phyloP scores from a whole-genome alignment of 2,329 filamentous ascomycete species.

The Coleophoma crateriformis region DNA sequence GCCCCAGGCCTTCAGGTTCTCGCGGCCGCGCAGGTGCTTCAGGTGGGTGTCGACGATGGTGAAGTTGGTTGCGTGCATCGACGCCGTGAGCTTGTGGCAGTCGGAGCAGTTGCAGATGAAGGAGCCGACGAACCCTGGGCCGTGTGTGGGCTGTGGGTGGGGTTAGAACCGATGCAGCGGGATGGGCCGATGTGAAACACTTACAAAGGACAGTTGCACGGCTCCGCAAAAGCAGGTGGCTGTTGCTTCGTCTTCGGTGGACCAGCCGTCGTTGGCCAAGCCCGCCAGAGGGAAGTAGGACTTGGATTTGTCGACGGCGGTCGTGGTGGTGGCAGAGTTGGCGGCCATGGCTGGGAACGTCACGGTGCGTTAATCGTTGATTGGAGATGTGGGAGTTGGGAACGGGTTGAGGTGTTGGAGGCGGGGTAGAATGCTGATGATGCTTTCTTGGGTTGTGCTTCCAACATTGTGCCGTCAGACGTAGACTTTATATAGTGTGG shows the following conservation, averaged over 20 bases:
- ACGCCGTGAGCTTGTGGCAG: slow-evolving; percentile 57
- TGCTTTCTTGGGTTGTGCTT: too few relatives aligned
- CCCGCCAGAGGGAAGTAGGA: slow-evolving; percentile 33
- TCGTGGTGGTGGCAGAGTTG: not conserved
- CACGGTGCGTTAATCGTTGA: too few relatives aligned
- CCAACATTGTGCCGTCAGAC: too few relatives aligned
- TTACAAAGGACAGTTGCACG: slow-evolving; percentile 47
- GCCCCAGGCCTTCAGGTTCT: slow-evolving; percentile 39
- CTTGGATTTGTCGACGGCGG: slow-evolving; percentile 19
- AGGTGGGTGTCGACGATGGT: slow-evolving; percentile 38
- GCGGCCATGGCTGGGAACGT: too few relatives aligned
- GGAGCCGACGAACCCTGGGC: slow-evolving; percentile 37
- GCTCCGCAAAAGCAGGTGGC: slow-evolving; percentile 54
- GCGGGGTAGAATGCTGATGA: too few relatives aligned
- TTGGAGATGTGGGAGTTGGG: too few relatives aligned
- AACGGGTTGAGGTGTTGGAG: too few relatives aligned
- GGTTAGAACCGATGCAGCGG: not conserved
- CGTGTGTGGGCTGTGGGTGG: slow-evolving; percentile 34
- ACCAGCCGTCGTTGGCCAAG: slow-evolving; percentile 36
- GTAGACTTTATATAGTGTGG: too few relatives aligned
- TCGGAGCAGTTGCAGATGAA: slow-evolving; percentile 58
- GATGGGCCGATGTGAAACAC: slow-evolving; percentile 12
- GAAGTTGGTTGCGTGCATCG: slow-evolving; percentile 58
- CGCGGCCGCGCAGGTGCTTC: slow-evolving; percentile 43
- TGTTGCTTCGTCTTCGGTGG: slow-evolving; percentile 41